Evolutionary conservation across 2,329 filamentous ascomycete genomes (phyloP).

Genomic region (Chalaropsis ovoidea): DNA sequence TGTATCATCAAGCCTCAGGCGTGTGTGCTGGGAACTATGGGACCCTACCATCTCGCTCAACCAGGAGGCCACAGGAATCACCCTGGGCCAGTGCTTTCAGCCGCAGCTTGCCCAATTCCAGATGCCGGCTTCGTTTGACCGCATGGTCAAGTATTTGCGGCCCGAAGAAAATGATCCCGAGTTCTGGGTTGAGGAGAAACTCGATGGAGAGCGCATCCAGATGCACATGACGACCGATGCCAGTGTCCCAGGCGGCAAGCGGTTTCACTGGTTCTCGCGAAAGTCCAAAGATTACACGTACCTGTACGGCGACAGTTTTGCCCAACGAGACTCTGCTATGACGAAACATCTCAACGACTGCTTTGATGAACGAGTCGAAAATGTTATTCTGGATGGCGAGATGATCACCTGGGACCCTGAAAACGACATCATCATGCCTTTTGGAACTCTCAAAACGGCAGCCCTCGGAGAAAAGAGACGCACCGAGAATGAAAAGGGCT

Average conservation of each 20-base stretch:
- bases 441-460: constrained; percentile 87
- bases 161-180: constrained; percentile 58
- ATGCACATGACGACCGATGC: constrained; percentile 77
- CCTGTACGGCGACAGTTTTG: constrained; percentile 69
- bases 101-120: constrained; percentile 92
- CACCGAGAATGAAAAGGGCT: constrained; percentile 44
- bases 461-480: constrained; percentile 65
- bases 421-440: constrained; percentile 72
- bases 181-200: constrained; percentile 97
- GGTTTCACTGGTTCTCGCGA: constrained; percentile 84
- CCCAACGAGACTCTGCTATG: constrained; percentile 64
- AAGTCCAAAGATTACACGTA: constrained; percentile 96
- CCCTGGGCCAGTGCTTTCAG: constrained; percentile 90
- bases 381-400: constrained; percentile 87
- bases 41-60: constrained; percentile 64
- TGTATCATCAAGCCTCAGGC: constrained; percentile 77
- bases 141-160: constrained; percentile 60
- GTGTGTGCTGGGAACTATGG: constrained; percentile 89
- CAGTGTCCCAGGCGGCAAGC: constrained; percentile 54
- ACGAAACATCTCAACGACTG: constrained; percentile 70
- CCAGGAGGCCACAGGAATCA: constrained; percentile 62
- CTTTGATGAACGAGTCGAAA: constrained; percentile 67
- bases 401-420: constrained; percentile 98
- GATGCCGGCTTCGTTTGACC: constrained; percentile 64
- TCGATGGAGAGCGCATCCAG: constrained; percentile 95